Base-by-base conservation (phyloP, 2,329 filamentous ascomycete genomes). In the Monosporascus sp. region DNA sequence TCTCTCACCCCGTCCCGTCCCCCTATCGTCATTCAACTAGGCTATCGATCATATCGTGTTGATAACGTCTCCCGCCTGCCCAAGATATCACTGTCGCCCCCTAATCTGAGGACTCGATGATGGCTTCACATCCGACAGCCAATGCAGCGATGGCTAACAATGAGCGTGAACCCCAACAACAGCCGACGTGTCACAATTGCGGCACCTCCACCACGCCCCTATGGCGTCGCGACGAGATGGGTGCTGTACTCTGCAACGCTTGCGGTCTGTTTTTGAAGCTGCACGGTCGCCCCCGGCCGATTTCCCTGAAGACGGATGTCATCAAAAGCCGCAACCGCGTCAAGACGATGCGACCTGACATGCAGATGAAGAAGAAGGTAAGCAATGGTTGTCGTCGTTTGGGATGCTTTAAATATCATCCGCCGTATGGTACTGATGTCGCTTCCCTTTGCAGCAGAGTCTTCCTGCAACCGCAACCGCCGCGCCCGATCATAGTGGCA, bases 311-410 rank as follows among this genome's bases (percentile, higher is more conserved):
- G 80, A 97, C 94, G 48, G 94, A 99, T 78, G 93, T 97, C 62
- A 99, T 99, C 77, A 99, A 99, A 79, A 97, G 92, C 77, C 91
- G 94, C 66, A 99, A 99, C 74, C 86, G 94, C 60, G 93, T 97
- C 63, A 97, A 97, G 79, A 94, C 91, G 27, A 82, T 84, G 72
- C 82, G 83, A 51, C 84, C 88, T 8, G 89, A 92, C 65, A 82
- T 89, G 58, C 85, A 86, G 47, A 88, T 90, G 65, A 92, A 86
- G 72, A 85, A 91, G 73, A 96, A 95, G 86, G 90, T 68, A 50
- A 52, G 57, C 53, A 53, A 37, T 49, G 14, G 45, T 54, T 27
- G 24, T 19, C n/a, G 9, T 27, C 2, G 43, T 17, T 7, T 22
- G 26, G 31, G 11, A 26, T 46, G 22, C 11, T 5, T 14, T 46